A percentile compares a stretch with the other conserved stretches of the same genome.
phyloP scores from a whole-genome alignment of 148 eudicot genomes.

The Rhododendron henanense region DNA sequence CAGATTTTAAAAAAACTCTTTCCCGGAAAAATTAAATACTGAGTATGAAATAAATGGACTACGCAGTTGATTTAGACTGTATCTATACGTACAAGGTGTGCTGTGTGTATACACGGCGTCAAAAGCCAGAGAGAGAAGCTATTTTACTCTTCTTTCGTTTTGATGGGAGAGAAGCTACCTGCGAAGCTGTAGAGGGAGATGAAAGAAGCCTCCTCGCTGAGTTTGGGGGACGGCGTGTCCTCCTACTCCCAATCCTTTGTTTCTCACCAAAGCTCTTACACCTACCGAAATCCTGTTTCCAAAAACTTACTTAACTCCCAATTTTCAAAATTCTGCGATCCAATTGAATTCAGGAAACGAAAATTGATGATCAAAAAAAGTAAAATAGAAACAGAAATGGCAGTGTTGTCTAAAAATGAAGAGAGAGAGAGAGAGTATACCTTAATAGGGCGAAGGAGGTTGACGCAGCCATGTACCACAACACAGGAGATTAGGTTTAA shows the following conservation, averaged over 20 bases:
- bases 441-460: conserved; percentile 7
- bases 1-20: no score
- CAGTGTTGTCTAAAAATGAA: neutral
- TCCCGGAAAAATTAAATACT: no score
- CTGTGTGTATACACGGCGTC: neutral
- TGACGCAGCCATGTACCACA: neutral
- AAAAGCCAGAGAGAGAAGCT: neutral
- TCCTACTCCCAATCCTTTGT: neutral
- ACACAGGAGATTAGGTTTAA: neutral
- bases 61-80: neutral
- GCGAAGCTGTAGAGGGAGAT: conserved; percentile 19
- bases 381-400: neutral
- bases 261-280: conserved; percentile 22
- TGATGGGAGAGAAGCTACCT: neutral
- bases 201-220: conserved; percentile 6
- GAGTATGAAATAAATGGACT: neutral
- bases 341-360: neutral
- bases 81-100: neutral
- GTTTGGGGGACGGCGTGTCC: neutral
- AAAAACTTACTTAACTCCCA: neutral
- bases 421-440: conserved; percentile 1
- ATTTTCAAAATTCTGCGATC: neutral
- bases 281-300: conserved; percentile 14
- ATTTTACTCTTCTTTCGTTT: neutral
- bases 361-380: neutral